A percentile compares a stretch with the other conserved stretches of the same genome.
Evolutionary conservation across 202 grass and related monocot species (phyloP).

Genomic region (Saccharum hybrid): DNA sequence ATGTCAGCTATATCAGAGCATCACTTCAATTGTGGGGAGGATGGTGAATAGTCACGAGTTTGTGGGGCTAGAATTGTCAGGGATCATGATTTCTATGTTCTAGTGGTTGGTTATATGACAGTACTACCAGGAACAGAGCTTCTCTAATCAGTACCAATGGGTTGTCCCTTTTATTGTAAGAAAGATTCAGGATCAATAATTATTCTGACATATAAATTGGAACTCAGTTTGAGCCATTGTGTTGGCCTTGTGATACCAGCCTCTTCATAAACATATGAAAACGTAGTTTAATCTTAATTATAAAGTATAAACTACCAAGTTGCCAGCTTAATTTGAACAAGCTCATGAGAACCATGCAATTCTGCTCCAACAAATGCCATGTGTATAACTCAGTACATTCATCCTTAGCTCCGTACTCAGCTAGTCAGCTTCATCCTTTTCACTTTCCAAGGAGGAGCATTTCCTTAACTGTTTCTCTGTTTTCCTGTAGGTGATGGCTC

Average conservation of each 20-base stretch:
- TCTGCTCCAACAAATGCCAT: not conserved
- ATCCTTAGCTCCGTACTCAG: not conserved
- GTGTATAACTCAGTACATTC: not conserved
- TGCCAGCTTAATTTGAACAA: not conserved
- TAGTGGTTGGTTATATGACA: too few relatives aligned
- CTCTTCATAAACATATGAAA: not conserved
- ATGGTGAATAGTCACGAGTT: too few relatives aligned
- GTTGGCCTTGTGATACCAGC: not conserved
- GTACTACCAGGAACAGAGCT: too few relatives aligned
- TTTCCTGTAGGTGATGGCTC: constrained; percentile 63
- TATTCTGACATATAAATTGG: not conserved
- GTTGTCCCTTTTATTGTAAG: too few relatives aligned
- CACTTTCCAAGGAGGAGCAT: not conserved
- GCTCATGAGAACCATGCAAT: not conserved
- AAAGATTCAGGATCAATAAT: too few relatives aligned
- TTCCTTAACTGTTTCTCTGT: constrained; percentile 32
- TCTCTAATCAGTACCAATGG: too few relatives aligned
- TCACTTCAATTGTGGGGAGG: too few relatives aligned
- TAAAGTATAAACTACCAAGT: not conserved
- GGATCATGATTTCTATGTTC: too few relatives aligned
- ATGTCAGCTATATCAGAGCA: not conserved
- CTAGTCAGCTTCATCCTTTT: not conserved
- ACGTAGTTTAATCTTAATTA: not conserved
- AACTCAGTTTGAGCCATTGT: not conserved
- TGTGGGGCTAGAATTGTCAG: too few relatives aligned